A percentile compares a stretch with the other conserved stretches of the same genome.
Conservation (phyloP, 257 asterid species). For the Craterostigma plantagineum region DNA sequence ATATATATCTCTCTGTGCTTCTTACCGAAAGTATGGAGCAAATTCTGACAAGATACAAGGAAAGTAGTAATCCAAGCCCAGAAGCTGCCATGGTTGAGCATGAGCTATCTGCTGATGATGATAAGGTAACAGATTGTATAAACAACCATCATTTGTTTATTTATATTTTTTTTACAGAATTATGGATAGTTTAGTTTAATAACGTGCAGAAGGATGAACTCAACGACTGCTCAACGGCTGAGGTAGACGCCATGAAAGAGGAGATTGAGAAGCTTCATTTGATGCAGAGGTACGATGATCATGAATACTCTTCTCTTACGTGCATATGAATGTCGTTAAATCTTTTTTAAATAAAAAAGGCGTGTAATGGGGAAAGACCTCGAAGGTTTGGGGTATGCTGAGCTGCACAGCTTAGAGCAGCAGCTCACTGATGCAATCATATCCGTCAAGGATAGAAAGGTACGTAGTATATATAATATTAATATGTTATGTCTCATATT, state of each 20-base stretch:
- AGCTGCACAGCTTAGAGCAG: conserved; percentile 37
- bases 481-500: too few species aligned
- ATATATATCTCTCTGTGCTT: too few species aligned
- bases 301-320: too few species aligned
- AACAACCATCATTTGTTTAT: too few species aligned
- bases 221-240: conserved; percentile 17
- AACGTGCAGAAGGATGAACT: too few species aligned
- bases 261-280: conserved; percentile 32
- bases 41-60: conserved; percentile 30
- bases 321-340: too few species aligned
- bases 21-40: conserved; percentile 33
- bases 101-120: too few species aligned
- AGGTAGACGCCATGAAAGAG: conserved; percentile 20
- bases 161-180: too few species aligned
- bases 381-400: conserved; percentile 28
- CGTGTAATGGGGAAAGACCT: conserved; percentile 52
- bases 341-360: conserved; percentile 12
- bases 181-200: too few species aligned
- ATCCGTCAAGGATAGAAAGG: conserved; percentile 46
- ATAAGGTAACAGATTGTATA: too few species aligned
- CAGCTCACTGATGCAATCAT: conserved; percentile 36
- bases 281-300: conserved; percentile 29
- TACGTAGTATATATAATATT: too few species aligned
- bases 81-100: conserved; percentile 17
- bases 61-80: conserved; percentile 9